These are phyloP conservation scores for Sporothrix pseudoabietina DNA, from an alignment of 2,329 filamentous ascomycete genomes.

Conservation along the genomic window DNA sequence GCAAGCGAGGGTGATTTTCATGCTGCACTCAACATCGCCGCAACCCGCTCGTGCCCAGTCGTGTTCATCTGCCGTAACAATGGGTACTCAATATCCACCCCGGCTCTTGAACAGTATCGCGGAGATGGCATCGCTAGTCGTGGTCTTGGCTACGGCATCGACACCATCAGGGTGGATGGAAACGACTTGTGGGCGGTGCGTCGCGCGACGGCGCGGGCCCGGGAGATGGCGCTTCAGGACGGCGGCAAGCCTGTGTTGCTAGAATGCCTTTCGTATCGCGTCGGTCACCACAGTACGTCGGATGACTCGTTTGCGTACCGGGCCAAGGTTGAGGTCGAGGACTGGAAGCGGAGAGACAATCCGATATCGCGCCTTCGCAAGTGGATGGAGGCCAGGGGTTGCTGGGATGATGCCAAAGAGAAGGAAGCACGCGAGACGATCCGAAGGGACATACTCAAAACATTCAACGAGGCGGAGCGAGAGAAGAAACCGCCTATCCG, in stretches of 20 bases:
- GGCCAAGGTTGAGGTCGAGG: conserved; percentile 85
- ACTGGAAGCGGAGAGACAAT: conserved; percentile 65
- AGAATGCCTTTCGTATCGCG: conserved; percentile 97
- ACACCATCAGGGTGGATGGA: conserved; percentile 78
- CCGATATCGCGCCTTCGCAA: conserved; percentile 45
- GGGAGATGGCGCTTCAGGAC: conserved; percentile 74
- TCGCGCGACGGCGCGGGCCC: conserved; percentile 69
- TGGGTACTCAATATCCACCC: conserved; percentile 78
- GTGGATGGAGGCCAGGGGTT: conserved; percentile 80
- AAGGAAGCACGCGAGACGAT: conserved; percentile 49
- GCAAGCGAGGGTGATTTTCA: conserved; percentile 84
- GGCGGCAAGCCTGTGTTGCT: conserved; percentile 84
- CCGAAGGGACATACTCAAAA: conserved; percentile 67
- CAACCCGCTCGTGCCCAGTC: conserved; percentile 72
- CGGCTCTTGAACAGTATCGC: conserved; percentile 78
- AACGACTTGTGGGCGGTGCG: conserved; percentile 80
- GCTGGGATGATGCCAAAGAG: conserved; percentile 86
- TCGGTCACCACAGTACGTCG: conserved; percentile 91
- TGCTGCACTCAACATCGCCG: conserved; percentile 77
- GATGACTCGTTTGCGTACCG: conserved; percentile 98
- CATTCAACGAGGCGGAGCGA: conserved; percentile 81
- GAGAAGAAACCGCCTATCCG: conserved; percentile 75
- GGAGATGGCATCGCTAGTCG: conserved; percentile 79
- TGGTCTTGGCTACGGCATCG: conserved; percentile 79
- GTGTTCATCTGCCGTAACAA: conserved; percentile 84